Evolutionary conservation across 2,329 filamentous ascomycete species (phyloP).

Genomic region (Scortechinia acanthostroma): DNA sequence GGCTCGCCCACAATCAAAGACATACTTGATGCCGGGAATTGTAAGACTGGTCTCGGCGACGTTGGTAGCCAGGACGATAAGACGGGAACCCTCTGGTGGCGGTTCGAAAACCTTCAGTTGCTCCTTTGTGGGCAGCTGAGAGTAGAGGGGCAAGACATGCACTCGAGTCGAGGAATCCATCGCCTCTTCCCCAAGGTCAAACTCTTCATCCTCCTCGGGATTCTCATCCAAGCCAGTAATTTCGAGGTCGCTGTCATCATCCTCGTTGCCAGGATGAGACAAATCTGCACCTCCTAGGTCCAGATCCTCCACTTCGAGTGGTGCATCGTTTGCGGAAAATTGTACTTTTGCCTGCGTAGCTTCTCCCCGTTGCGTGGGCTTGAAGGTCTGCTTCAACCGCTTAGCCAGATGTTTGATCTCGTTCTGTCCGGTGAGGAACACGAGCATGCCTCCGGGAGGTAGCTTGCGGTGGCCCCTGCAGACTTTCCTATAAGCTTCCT

Average conservation of each 20-base stretch:
- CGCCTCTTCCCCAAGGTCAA: conserved; percentile 61
- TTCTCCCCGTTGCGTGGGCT: conserved; percentile 40
- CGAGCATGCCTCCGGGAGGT: conserved; percentile 81
- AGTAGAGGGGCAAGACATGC: conserved; percentile 89
- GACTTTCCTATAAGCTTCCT: conserved; percentile 83
- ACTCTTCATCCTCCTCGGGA: conserved; percentile 55
- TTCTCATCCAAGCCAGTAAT: conserved; percentile 8
- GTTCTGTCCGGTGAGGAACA: conserved; percentile 88
- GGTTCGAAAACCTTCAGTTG: conserved; percentile 86
- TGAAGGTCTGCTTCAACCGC: conserved; percentile 60
- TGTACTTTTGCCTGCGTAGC: conserved; percentile 60
- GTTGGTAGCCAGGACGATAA: conserved; percentile 89
- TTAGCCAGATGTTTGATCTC: conserved; percentile 84
- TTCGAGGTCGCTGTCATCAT: conserved; percentile 47
- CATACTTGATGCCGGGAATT: conserved; percentile 88
- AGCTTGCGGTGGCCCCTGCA: conserved; percentile 81
- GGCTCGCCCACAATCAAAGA: conserved; percentile 86
- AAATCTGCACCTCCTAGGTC: conserved; percentile 64
- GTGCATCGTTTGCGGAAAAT: conserved; percentile 70
- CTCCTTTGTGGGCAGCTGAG: conserved; percentile 80
- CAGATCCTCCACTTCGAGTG: conserved; percentile 78
- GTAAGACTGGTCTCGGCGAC: conserved; percentile 96
- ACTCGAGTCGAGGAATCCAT: conserved; percentile 55
- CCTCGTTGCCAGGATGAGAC: conserved; percentile 43
- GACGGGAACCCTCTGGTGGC: conserved; percentile 72